A percentile compares a stretch with the other conserved stretches of the same genome.
phyloP scores from a whole-genome alignment of 78 protist genomes.

The Dictyostelium intermedium region DNA sequence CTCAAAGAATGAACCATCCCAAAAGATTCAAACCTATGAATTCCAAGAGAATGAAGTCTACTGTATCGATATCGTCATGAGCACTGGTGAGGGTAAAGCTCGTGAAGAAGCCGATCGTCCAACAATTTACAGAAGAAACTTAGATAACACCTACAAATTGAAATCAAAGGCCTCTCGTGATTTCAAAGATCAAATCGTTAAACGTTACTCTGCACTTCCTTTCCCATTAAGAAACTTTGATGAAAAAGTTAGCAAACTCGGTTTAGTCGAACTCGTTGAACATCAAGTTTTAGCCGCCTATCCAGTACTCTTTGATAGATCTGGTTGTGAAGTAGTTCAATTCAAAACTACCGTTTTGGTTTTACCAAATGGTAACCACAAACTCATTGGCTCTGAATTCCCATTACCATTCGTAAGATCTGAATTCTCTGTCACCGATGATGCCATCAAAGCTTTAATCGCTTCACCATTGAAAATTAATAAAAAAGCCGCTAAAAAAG shows the following conservation, averaged over 20 bases:
- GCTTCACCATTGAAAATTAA: conserved; percentile 23
- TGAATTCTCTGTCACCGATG: conserved; percentile 19
- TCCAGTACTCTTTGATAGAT: conserved; percentile 94
- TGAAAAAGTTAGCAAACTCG: conserved; percentile 88
- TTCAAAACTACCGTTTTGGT: conserved; percentile 91
- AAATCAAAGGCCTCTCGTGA: conserved; percentile 93
- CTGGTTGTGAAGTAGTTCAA: conserved; percentile 91
- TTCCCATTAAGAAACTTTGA: conserved; percentile 87
- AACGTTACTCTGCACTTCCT: conserved; percentile 69
- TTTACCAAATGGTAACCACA: conserved; percentile 68
- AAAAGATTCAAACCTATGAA: conserved; percentile 53
- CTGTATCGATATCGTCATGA: conserved; percentile 93
- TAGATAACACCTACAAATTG: conserved; percentile 87
- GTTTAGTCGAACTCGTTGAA: conserved; percentile 91
- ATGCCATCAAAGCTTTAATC: not conserved
- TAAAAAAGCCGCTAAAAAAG: conserved; percentile 20
- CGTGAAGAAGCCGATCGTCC: conserved; percentile 55
- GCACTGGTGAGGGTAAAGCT: conserved; percentile 95
- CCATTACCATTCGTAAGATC: conserved; percentile 59
- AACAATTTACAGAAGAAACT: conserved; percentile 94
- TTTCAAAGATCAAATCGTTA: conserved; percentile 83
- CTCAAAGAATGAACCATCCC: conserved; percentile 72
- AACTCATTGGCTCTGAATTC: conserved; percentile 31
- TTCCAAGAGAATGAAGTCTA: conserved; percentile 87
- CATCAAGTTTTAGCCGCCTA: conserved; percentile 91